Evolutionary conservation across 352 stramenopile species (phyloP).

Genomic region (Pythium utonaiense): DNA sequence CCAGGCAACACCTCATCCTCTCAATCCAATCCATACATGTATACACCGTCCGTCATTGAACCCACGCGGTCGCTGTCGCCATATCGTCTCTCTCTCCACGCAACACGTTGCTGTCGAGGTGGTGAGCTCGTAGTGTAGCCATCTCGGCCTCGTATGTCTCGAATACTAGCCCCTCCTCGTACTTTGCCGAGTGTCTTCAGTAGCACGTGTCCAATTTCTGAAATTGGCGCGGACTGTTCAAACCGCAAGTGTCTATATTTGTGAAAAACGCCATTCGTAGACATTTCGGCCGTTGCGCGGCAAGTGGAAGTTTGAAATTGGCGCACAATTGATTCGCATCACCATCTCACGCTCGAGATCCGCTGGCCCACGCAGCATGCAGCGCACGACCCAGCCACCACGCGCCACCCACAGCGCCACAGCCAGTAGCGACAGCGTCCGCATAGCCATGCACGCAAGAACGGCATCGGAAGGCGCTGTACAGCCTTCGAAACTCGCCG

Average conservation of each 20-base stretch:
- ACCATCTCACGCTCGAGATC: not conserved
- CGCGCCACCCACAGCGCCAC: not conserved
- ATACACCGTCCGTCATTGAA: no score
- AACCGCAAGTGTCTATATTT: not conserved
- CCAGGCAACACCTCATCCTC: not conserved
- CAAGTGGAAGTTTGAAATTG: conserved; percentile 15
- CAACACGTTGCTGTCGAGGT: no score
- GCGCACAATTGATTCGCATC: conserved; percentile 3
- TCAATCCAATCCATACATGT: no score
- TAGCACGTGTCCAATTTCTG: not conserved
- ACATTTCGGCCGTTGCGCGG: not conserved
- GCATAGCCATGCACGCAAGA: conserved; percentile 3
- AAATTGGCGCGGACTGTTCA: conserved; percentile 1
- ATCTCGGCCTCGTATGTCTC: no score
- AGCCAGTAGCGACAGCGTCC: not conserved
- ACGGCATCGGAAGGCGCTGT: not conserved
- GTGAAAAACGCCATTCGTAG: not conserved
- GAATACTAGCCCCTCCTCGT: not conserved
- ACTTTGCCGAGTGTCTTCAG: not conserved
- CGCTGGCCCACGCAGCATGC: not conserved
- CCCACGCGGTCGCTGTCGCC: no score
- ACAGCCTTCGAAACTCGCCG: not conserved
- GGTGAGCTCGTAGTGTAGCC: no score
- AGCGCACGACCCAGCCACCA: conserved; percentile 4
- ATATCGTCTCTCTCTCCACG: no score